Evolutionary conservation across 2,329 filamentous ascomycete species (phyloP).

Genomic region (Lasiodiplodia gonubiensis): DNA sequence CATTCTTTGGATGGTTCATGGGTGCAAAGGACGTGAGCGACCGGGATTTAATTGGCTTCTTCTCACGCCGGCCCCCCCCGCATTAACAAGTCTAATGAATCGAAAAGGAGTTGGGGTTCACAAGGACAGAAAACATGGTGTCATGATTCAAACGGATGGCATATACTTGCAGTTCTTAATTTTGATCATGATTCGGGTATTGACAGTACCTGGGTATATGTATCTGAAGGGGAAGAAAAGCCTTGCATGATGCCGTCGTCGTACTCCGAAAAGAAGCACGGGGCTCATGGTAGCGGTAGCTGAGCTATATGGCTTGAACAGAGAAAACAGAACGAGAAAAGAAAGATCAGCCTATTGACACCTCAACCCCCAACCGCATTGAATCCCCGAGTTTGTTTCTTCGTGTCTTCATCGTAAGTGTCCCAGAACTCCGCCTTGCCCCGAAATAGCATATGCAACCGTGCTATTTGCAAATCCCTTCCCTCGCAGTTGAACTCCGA

Average conservation of each 20-base stretch:
- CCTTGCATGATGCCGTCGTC: background rate
- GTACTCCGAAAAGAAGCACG: background rate
- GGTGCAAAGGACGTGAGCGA: background rate
- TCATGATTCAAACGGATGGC: background rate
- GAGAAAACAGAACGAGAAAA: background rate
- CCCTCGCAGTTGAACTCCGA: background rate
- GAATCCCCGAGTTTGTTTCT: background rate
- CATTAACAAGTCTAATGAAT: background rate
- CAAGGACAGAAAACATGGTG: background rate
- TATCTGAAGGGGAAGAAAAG: background rate
- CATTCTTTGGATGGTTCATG: no score
- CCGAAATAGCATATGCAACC: background rate
- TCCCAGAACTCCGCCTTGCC: background rate
- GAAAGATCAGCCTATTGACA: background rate
- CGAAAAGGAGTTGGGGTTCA: background rate
- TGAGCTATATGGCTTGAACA: background rate
- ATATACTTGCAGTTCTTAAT: background rate
- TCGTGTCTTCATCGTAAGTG: background rate
- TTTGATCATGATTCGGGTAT: constrained; percentile 3
- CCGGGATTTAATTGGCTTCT: background rate
- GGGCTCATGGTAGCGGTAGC: background rate
- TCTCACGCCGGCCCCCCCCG: background rate
- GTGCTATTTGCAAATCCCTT: background rate
- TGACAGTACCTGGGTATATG: background rate
- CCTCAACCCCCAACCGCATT: background rate